Base-by-base conservation (phyloP, 345 rosid species). In the Zanthoxylum bungeanum region DNA sequence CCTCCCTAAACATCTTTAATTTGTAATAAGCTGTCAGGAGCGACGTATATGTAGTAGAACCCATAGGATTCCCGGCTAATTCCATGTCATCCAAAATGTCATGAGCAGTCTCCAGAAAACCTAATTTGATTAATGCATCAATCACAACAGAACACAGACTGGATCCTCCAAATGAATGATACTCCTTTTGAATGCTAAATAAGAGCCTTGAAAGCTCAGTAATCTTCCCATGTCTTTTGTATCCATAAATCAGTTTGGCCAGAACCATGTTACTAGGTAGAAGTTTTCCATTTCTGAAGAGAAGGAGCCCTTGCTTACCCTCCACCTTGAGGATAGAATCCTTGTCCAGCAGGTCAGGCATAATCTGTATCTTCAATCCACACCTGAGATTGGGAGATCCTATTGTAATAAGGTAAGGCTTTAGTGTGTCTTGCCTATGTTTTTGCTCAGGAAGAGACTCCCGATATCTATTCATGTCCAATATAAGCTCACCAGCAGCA, bases 41-140 rank as follows among this genome's bases (percentile, higher is more conserved):
- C 33, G 72, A 60, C 52, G 66, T 73, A 77, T 90, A 86, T 2
- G 84, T 30, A 55, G 55, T 50, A 73, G 74, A 70, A 24, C 66
- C 79, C 73, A 83, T 58, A 33, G 82, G 71, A 78, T 64, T 69
- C 39, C 91, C 92, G 24, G 81, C 82, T 21, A 78, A 73, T 79
- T 82, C 86, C 81, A 82, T 79, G 78, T 89, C 95, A 77, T 94
- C 97, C 81, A 92, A 83, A 74, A 92, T 85, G 79, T 94, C 98
- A 74, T 90, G 98, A 70, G 93, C 98, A 74, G 88, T 78, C 69
- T 89, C 93, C 77, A 79, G 76, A 95, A 96, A 92, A 75, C 90
- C 92, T 60, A 82, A 30, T 56, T 16, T 71, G 74, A 92, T 78
- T 80, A 87, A 89, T 60, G 91, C 90, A 69, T 80, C 82, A 72